Evolutionary conservation across 768 basidiomycete genomes (phyloP).

Genomic region (Tephrocybe sp.): DNA sequence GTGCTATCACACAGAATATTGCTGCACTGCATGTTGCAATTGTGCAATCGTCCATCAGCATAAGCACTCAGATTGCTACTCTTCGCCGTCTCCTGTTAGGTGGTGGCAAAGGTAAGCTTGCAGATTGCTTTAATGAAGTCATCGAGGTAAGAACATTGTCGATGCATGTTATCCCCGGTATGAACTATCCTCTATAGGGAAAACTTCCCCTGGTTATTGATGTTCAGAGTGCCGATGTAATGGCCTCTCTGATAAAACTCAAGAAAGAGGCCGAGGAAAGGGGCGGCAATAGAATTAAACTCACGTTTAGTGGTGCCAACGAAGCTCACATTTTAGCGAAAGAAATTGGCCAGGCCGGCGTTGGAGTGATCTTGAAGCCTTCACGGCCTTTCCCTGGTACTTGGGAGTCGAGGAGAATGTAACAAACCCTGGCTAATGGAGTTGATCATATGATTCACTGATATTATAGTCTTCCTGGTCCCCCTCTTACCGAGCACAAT

Average conservation of each 20-base stretch:
- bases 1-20: constrained; percentile 61
- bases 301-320: constrained; percentile 63
- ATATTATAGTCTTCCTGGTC: constrained; percentile 55
- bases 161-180: not conserved
- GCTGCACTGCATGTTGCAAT: constrained; percentile 68
- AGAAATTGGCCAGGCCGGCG: constrained; percentile 51
- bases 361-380: constrained; percentile 49
- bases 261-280: constrained; percentile 57
- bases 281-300: constrained; percentile 38
- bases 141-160: constrained; percentile 31
- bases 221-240: constrained; percentile 76
- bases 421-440: constrained; percentile 10
- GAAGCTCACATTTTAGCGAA: constrained; percentile 71
- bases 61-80: constrained; percentile 78
- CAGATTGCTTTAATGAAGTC: constrained; percentile 45
- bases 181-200: constrained; percentile 40
- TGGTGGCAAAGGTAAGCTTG: constrained; percentile 35
- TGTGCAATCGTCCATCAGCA: constrained; percentile 44
- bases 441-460: no score
- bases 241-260: constrained; percentile 70
- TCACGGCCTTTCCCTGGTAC: constrained; percentile 64
- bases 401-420: constrained; percentile 75
- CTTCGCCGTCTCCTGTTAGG: constrained; percentile 63
- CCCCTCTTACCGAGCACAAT: constrained; percentile 57
- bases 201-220: constrained; percentile 70